phyloP scores from a whole-genome alignment of 1,284 basidiomycete genomes.

The Meira nashicola region DNA sequence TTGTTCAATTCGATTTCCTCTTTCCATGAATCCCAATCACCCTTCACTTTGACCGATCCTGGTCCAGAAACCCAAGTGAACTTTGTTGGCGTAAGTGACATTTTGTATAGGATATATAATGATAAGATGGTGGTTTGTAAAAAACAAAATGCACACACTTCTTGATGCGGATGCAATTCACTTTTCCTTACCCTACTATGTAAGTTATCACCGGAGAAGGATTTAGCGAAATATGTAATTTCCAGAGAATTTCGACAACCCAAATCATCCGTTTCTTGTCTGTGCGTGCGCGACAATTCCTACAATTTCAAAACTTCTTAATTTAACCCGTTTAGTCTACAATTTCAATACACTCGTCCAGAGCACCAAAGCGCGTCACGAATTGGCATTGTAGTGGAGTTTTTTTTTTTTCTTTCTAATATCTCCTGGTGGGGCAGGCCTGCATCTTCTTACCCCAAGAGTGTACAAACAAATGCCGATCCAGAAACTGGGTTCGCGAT shows the following conservation, averaged over 20 bases:
- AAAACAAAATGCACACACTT: background rate
- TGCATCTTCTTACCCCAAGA: too few relatives aligned
- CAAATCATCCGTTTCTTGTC: too few relatives aligned
- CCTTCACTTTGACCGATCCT: background rate
- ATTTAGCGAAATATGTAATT: background rate
- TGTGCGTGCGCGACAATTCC: too few relatives aligned
- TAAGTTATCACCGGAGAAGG: background rate
- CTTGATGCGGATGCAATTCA: background rate
- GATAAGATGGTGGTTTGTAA: background rate
- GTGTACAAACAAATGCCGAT: too few relatives aligned
- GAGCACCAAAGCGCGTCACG: too few relatives aligned
- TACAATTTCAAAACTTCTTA: too few relatives aligned
- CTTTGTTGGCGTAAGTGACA: background rate
- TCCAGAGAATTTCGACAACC: too few relatives aligned
- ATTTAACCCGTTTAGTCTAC: too few relatives aligned
- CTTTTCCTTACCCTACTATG: background rate
- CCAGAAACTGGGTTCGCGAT: too few relatives aligned
- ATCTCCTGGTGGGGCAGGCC: constrained; percentile 1
- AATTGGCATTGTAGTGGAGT: too few relatives aligned
- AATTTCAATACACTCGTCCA: too few relatives aligned
- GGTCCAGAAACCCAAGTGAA: constrained; percentile 7
- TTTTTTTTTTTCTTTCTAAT: too few relatives aligned
- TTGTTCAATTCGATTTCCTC: constrained; percentile 2
- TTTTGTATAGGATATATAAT: background rate
- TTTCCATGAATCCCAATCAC: constrained; percentile 9